phyloP scores from a whole-genome alignment of 2,329 filamentous ascomycete species.

The Aplosporella prunicola region DNA sequence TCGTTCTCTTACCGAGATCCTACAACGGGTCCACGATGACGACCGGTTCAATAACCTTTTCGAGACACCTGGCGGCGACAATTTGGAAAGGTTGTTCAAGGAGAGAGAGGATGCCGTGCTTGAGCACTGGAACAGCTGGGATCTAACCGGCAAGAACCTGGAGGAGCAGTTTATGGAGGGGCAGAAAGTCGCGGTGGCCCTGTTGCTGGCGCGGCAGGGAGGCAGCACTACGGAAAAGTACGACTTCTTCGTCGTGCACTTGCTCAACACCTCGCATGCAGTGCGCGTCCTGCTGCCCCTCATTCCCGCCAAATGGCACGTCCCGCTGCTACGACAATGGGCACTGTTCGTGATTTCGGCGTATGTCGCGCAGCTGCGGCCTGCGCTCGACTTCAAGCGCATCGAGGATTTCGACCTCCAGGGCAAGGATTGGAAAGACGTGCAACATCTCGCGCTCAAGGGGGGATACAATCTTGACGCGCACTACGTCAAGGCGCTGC shows the following conservation, averaged over 20 bases:
- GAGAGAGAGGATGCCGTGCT: constrained; percentile 61
- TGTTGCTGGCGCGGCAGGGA: constrained; percentile 49
- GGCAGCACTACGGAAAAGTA: constrained; percentile 43
- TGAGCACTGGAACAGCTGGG: constrained; percentile 89
- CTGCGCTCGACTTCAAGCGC: constrained; percentile 57
- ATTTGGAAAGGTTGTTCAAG: constrained; percentile 59
- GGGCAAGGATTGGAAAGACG: constrained; percentile 65
- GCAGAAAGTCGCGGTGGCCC: constrained; percentile 46
- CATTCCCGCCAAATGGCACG: constrained; percentile 62
- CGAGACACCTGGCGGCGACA: constrained; percentile 46
- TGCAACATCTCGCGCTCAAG: constrained; percentile 60
- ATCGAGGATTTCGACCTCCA: constrained; percentile 51
- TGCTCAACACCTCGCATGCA: constrained; percentile 79
- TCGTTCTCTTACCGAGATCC: constrained; percentile 57
- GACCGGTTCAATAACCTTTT: constrained; percentile 60
- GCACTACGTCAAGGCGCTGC: constrained; percentile 74
- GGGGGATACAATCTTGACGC: constrained; percentile 61
- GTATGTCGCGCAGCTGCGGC: constrained; percentile 68
- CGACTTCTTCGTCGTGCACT: constrained; percentile 74
- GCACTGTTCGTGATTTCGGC: constrained; percentile 73
- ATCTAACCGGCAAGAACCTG: constrained; percentile 32
- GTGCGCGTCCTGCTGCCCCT: constrained; percentile 75
- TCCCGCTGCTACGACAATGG: constrained; percentile 73
- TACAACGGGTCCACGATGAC: constrained; percentile 61
- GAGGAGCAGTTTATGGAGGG: constrained; percentile 64